Evolutionary conservation across 2,329 filamentous ascomycete species (phyloP).

Genomic region (Fusarium bactridioides): DNA sequence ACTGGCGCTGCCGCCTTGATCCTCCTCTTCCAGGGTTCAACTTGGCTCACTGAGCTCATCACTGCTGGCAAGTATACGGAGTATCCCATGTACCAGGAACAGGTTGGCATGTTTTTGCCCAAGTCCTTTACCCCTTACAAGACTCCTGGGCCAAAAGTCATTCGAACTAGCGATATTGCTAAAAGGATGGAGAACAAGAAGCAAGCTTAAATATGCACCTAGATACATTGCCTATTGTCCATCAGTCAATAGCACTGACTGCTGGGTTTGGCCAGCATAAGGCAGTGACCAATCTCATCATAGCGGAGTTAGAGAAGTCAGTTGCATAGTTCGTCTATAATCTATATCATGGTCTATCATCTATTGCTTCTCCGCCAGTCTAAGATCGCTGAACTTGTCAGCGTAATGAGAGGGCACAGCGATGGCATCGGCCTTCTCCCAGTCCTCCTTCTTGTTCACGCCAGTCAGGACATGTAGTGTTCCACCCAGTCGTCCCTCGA

Average conservation of each 20-base stretch:
- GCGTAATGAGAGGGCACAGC: conserved; percentile 85
- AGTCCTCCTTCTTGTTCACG: conserved; percentile 85
- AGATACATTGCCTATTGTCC: background rate
- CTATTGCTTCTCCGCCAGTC: conserved; percentile 35
- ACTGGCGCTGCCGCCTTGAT: conserved; percentile 75
- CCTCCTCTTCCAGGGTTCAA: conserved; percentile 87
- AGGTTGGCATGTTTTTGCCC: conserved; percentile 86
- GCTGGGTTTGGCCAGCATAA: background rate
- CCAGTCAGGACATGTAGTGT: conserved; percentile 92
- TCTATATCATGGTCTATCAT: conserved; percentile 25
- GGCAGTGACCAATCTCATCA: background rate
- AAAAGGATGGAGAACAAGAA: conserved; percentile 55
- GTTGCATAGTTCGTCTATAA: conserved; percentile 28
- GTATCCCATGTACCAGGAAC: conserved; percentile 83
- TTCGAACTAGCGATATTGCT: conserved; percentile 59
- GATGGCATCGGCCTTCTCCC: conserved; percentile 72
- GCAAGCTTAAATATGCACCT: conserved; percentile 16
- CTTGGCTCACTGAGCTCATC: conserved; percentile 84
- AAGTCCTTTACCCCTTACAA: conserved; percentile 56
- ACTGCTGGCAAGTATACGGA: conserved; percentile 85
- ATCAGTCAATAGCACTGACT: background rate
- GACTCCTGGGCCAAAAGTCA: conserved; percentile 55
- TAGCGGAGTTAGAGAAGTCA: background rate
- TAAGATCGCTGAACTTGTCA: conserved; percentile 82
- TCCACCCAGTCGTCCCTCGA: conserved; percentile 89